Conservation (phyloP, 306 rosid genomes). For the Myrica gale region DNA sequence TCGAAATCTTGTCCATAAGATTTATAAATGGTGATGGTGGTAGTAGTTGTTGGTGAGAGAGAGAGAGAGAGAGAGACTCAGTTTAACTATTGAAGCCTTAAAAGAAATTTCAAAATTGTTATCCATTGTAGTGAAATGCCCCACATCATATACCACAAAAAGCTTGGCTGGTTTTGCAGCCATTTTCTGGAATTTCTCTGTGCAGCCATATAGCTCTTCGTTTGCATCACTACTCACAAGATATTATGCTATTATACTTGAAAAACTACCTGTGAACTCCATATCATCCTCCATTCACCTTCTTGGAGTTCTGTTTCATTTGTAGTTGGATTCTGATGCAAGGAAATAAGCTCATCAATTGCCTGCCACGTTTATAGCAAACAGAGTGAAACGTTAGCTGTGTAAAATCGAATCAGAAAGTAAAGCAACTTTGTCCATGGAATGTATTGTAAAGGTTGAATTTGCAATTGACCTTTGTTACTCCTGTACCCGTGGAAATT, state of each 20-base stretch:
- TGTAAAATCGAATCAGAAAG: background rate
- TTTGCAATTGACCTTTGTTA: constrained; percentile 49
- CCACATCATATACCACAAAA: too few relatives aligned
- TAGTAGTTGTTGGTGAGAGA: background rate
- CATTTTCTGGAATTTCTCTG: background rate
- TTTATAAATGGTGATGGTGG: background rate
- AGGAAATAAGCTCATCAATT: constrained; percentile 62
- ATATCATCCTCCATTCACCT: constrained; percentile 89
- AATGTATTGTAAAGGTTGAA: background rate
- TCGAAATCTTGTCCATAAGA: background rate
- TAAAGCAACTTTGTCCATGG: background rate
- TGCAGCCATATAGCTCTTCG: background rate
- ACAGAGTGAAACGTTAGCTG: constrained; percentile 4
- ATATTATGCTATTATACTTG: constrained; percentile 1
- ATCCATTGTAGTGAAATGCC: too few relatives aligned
- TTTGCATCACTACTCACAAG: background rate
- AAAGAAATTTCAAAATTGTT: too few relatives aligned
- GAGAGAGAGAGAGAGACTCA: background rate
- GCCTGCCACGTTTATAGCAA: constrained; percentile 50
- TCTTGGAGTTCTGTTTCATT: constrained; percentile 62
- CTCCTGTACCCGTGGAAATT: constrained; percentile 56
- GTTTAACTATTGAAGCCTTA: too few relatives aligned
- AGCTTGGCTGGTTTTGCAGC: background rate
- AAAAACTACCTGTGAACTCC: constrained; percentile 90
- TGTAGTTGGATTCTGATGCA: constrained; percentile 29